Percentiles rank a stretch among this genome's conserved stretches.
phyloP scores from a whole-genome alignment of 345 rosid genomes.

The Brassica napus region Da-Ae NC_063443.1:4449001-4449500 shows the following conservation, averaged over 20 bases:
- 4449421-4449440: conserved; percentile 55
- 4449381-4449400: conserved; percentile 27
- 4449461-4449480: conserved; percentile 54
- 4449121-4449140: conserved; percentile 3
- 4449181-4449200: conserved; percentile 51
- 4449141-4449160: not conserved
- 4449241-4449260: conserved; percentile 65
- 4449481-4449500: conserved; percentile 75
- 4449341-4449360: not conserved
- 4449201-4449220: conserved; percentile 47
- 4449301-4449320: conserved; percentile 67
- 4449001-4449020: not conserved
- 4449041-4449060: not conserved
- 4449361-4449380: conserved; percentile 8
- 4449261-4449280: conserved; percentile 46
- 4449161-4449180: conserved; percentile 63
- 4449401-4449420: conserved; percentile 62
- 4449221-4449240: conserved; percentile 56
- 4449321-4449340: conserved; percentile 48
- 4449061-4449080: conserved; percentile 3
- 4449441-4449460: conserved; percentile 49
- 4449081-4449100: not conserved
- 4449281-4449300: conserved; percentile 64
- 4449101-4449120: not conserved
- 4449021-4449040: not conserved